Conservation (phyloP, 371 early-diverging fungal genomes). For the Amoeboaphelidium protococcarum region DNA sequence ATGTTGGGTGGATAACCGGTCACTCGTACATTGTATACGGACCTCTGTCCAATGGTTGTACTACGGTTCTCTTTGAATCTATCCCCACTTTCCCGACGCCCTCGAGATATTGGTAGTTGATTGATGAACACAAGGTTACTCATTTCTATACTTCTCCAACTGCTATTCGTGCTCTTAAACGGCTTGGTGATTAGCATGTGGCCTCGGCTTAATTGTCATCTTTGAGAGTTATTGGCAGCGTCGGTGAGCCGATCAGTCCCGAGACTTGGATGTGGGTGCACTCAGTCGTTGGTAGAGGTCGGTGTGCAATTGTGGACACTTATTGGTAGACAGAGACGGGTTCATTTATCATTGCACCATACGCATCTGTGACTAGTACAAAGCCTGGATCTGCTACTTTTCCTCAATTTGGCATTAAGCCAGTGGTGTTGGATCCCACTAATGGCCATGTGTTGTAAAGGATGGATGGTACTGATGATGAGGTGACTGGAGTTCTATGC, state of each 20-base stretch:
- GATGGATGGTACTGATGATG: constrained; percentile 17
- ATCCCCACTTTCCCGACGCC: constrained; percentile 58
- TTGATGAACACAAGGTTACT: constrained; percentile 27
- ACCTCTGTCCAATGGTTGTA: constrained; percentile 12
- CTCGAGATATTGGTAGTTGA: constrained; percentile 41
- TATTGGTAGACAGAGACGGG: constrained; percentile 92
- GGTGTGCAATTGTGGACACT: constrained; percentile 80
- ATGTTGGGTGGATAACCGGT: constrained; percentile 21
- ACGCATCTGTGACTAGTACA: constrained; percentile 53
- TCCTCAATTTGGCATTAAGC: constrained; percentile 87
- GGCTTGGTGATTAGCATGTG: constrained; percentile 56
- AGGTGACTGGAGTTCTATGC: constrained; percentile 74
- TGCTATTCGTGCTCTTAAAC: constrained; percentile 75
- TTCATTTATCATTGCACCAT: constrained; percentile 65
- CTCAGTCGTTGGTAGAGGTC: constrained; percentile 55
- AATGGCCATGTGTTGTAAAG: constrained; percentile 37
- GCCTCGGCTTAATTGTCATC: constrained; percentile 38
- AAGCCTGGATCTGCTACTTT: constrained; percentile 88
- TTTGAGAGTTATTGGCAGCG: constrained; percentile 74
- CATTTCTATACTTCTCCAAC: constrained; percentile 98
- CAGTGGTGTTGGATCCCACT: constrained; percentile 48
- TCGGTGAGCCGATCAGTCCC: constrained; percentile 88
- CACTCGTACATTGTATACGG: constrained; percentile 19
- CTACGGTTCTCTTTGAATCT: constrained; percentile 19
- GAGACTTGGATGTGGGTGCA: constrained; percentile 86